A percentile compares a stretch with the other conserved stretches of the same genome.
Conservation (phyloP, 106 monocot species). For the Phalaenopsis aphrodite region DNA sequence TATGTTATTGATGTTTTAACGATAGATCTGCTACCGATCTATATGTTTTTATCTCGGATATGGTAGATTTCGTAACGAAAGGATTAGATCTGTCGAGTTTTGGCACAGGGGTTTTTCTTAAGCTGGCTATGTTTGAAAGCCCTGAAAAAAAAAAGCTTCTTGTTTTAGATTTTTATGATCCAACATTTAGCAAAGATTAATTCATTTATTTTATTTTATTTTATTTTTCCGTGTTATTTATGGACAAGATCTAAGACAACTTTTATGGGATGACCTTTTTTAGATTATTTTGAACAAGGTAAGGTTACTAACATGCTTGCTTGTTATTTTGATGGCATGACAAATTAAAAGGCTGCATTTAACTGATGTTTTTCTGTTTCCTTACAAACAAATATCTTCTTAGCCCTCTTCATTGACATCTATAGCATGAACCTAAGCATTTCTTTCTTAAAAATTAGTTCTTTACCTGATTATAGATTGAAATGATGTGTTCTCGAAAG, state of each 20-base stretch:
- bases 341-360: neutral
- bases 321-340: neutral
- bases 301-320: neutral
- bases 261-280: neutral
- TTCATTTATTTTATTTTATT: neutral
- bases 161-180: neutral
- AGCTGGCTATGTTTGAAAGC: neutral
- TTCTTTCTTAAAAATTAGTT: too few species aligned
- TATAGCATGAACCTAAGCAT: too few species aligned
- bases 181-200: neutral
- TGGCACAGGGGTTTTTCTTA: neutral
- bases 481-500: neutral
- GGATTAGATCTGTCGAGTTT: neutral
- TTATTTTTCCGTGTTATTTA: neutral
- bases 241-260: neutral
- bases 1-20: neutral
- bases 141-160: neutral
- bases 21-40: conserved; percentile 3
- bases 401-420: too few species aligned
- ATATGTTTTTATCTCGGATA: neutral
- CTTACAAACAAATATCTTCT: too few species aligned
- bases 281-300: neutral
- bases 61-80: neutral
- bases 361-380: too few species aligned
- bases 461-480: too few species aligned